Evolutionary conservation across 768 basidiomycete genomes (phyloP), one percentile per base, ranked within the genome.

Genomic region (Postia placenta): DNA sequence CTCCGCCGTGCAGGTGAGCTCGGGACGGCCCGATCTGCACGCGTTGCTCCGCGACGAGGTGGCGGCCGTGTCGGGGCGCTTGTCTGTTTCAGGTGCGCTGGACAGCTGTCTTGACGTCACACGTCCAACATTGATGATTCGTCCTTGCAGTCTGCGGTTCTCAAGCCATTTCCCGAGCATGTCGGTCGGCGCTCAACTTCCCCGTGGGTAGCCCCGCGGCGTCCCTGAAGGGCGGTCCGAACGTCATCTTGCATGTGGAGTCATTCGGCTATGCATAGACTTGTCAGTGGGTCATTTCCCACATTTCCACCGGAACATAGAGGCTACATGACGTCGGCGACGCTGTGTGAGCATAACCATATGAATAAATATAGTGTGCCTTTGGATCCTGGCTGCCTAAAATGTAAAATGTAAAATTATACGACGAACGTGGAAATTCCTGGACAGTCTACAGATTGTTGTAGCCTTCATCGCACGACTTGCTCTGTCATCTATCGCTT

Each of bases 41-140:
- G 49, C 52, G 0, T 56, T 78, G 1, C 41, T 79, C 2, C 48
- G 55, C 2, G 62, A 66, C 12, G 75, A 78, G 51, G 66, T 73
- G 7, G 55, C 38, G 2, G 51, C 52, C 5, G 63, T 65, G 6
- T 54, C 54, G 2, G 77, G 74, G 5, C 61, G 65, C 4, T 64
- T 79, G 56, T 71, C 73, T 6, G 71, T 81, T 23, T 75, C 67
- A 25, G 78, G 79, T 78, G 48, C 6, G 71, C 30, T 35, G 26
- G 25, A n/a, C n/a, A 3, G 19, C 19, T 11, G 28, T 14, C 26
- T 20, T 2, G 26, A n/a, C 12, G 41, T 23, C n/a, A n/a, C n/a
- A n/a, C n/a, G n/a, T n/a, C n/a, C n/a, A n/a, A n/a, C n/a, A n/a
- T n/a, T n/a, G 15, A 6, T 20, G 37, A 14, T 23, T 12, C 41